Evolutionary conservation across 2,329 filamentous ascomycete genomes (phyloP), one percentile per base, ranked within the genome.

Genomic region (Phialocephala subalpina): DNA sequence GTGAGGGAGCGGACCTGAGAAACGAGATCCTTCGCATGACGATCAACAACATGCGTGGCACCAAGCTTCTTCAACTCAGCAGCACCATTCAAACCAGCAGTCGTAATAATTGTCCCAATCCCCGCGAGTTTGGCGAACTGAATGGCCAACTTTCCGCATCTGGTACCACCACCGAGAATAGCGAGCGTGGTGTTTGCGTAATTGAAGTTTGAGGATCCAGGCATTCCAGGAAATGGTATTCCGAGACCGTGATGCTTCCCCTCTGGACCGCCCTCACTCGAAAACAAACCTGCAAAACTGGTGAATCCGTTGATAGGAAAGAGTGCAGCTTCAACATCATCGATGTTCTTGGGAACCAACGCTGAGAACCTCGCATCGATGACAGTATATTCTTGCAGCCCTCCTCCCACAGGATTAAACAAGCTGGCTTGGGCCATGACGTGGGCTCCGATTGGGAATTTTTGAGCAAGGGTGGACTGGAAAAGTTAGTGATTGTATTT

Each of bases 21-120:
- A 0, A 73, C 67, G 2, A 81, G 70, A 3, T 75, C 73, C 5
- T 27, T 67, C 0, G 70, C 75, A 60, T 81, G 76, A 4, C 81
- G 79, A 60, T 80, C 77, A n/a, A 82, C 66, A 1, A 82, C 74
- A 67, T 81, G 75, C 0, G 80, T 82, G 0, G 81, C 81, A 1
- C 81, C 80, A 20, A 72, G 74, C 8, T 38, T 61, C 49, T 73
- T 76, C 33, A 82, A 67, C 61, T 78, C 73, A 5, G 63, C 66
- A 25, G 76, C 75, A 11, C 76, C 77, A 1, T 35, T 20, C 2
- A 63, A 18, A 3, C 61, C 61, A 14, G 69, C 62, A 0, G 78
- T 76, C 1, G 78, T 76, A 25, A 83, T 74, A 47, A 82, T 80
- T 3, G 66, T 74, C 0, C 79, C 79, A 47, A 82, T 74, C 0